Base-by-base conservation (phyloP, 2,329 filamentous ascomycete species). In the Fusarium brachygibbosum region DNA sequence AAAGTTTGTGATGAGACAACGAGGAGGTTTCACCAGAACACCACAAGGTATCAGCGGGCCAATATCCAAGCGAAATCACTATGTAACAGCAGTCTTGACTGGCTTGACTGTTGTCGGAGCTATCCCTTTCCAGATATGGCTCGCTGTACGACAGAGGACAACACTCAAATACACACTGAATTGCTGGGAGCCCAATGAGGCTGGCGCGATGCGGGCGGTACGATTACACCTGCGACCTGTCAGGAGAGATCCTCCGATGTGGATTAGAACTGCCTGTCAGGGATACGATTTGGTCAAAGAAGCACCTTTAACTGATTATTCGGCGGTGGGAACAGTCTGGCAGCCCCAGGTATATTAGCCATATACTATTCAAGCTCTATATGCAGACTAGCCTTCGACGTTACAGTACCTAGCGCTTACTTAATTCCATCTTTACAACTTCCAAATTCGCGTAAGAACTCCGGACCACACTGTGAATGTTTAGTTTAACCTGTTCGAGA, bases 41-140 rank as follows among this genome's bases (percentile, higher is more conserved):
- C 52, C 52, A 2, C 42, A 55, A 19, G 52, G 52, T 6, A 55
- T 55, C 1, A 55, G 52, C 12, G 52, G 52, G 19, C 32, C 42
- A 12, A 55, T 55, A 1, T 29, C 32, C 6, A 55, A 55, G 42
- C 52, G 52, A 7, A 55, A 49, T 19, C 52, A 55, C 8, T 55
- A 31, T 16, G 9, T 49, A 9, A 49, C 52, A 1, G 42, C 52
- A 3, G 14, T 49, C 16, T 16, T 49, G 1, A 55, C 42, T 5
- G 52, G 52, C 1, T 31, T 55, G 1, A 49, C 32, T 38, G 34
- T 55, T 2, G 52, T 55, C 1, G 52, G 42, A 19, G 52, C 52
- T 3, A 55, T 55, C 12, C 52, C 52, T 2, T 55, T 55, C 16
- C 52, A 55, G 3, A 55, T 55, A 23, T 55, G 52, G 52, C 19